A percentile compares a stretch with the other conserved stretches of the same genome.
Evolutionary conservation across 2,329 filamentous ascomycete genomes (phyloP).

Genomic region (Fusarium hostae): DNA sequence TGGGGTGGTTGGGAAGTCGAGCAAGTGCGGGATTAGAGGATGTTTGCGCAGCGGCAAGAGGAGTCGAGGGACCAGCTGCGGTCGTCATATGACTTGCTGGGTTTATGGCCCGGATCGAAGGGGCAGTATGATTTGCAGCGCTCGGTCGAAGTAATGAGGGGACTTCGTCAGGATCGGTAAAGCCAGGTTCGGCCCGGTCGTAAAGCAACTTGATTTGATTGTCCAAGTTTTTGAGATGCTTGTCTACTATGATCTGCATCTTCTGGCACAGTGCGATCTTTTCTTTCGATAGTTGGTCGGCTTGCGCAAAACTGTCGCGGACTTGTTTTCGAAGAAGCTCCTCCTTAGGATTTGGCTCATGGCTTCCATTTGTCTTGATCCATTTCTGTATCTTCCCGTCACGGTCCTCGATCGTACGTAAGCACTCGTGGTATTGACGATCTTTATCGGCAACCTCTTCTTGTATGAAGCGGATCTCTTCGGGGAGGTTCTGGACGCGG

Average conservation of each 20-base stretch:
- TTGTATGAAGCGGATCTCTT: slow-evolving; percentile 84
- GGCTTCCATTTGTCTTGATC: slow-evolving; percentile 80
- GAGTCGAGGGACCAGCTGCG: slow-evolving; percentile 41
- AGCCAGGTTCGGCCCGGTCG: slow-evolving; percentile 70
- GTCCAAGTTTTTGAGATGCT: slow-evolving; percentile 72
- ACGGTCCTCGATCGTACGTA: slow-evolving; percentile 75
- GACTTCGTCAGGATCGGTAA: slow-evolving; percentile 70
- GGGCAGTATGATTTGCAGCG: slow-evolving; percentile 61
- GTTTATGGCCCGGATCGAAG: slow-evolving; percentile 56
- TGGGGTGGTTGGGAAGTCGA: slow-evolving; percentile 56
- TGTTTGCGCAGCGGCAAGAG: slow-evolving; percentile 41
- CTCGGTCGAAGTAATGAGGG: slow-evolving; percentile 71
- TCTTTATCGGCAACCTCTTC: slow-evolving; percentile 88
- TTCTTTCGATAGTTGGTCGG: slow-evolving; percentile 77
- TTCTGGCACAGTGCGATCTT: slow-evolving; percentile 78
- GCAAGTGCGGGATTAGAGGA: slow-evolving; percentile 56
- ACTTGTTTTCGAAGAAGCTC: slow-evolving; percentile 73
- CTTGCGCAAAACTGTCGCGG: slow-evolving; percentile 73
- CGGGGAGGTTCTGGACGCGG: slow-evolving; percentile 80
- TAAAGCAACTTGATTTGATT: slow-evolving; percentile 70
- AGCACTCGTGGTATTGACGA: slow-evolving; percentile 74
- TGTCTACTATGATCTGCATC: slow-evolving; percentile 68
- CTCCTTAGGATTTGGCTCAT: slow-evolving; percentile 80
- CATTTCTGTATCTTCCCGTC: slow-evolving; percentile 83
- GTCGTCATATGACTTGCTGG: slow-evolving; percentile 52